These are phyloP conservation scores for Kuraishia floccosa DNA, from an alignment of 805 yeast species.

Conservation along the genomic window DNA sequence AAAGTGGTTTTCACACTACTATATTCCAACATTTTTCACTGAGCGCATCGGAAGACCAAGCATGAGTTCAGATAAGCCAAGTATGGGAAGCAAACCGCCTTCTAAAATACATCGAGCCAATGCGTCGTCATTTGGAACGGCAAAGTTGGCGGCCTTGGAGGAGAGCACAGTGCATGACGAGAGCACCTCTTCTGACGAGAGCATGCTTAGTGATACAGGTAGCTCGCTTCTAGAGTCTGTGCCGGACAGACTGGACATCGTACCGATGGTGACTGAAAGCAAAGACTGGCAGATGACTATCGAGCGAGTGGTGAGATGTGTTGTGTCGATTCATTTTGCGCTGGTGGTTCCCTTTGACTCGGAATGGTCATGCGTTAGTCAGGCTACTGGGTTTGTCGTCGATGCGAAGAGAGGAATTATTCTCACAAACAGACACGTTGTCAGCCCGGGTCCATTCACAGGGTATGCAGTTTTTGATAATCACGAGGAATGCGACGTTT, in stretches of 20 bases:
- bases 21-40: too few species aligned
- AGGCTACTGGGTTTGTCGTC: conserved; percentile 95
- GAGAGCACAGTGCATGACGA: too few species aligned
- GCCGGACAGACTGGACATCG: conserved; percentile 7
- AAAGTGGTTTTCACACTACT: too few species aligned
- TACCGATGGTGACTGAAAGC: too few species aligned
- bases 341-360: conserved; percentile 84
- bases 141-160: too few species aligned
- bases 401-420: conserved; percentile 76
- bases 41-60: too few species aligned
- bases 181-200: conserved; percentile 4
- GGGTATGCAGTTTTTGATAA: conserved; percentile 91
- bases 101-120: too few species aligned
- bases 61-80: too few species aligned
- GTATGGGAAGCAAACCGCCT: too few species aligned
- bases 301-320: conserved; percentile 70
- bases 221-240: background rate
- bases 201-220: conserved; percentile 1
- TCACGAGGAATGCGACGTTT: conserved; percentile 85
- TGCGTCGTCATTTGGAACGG: too few species aligned
- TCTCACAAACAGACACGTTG: conserved; percentile 88
- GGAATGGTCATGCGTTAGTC: conserved; percentile 68
- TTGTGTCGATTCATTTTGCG: conserved; percentile 82
- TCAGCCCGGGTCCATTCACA: conserved; percentile 88
- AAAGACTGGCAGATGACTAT: conserved; percentile 68